phyloP scores from a whole-genome alignment of 306 rosid genomes.

The Casuarina glauca region DNA sequence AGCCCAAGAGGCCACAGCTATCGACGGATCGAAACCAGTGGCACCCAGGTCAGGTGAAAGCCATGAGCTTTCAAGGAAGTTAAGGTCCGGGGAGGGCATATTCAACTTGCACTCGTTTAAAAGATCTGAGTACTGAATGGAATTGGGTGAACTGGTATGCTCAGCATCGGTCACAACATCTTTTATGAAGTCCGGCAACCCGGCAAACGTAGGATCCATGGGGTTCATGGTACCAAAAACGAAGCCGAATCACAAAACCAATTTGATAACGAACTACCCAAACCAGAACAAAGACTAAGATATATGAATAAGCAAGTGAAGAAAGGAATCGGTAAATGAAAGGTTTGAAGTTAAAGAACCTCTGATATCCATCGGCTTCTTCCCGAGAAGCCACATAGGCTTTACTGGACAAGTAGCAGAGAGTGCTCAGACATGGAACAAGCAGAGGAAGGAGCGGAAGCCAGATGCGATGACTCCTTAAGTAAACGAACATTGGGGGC shows the following conservation, averaged over 20 bases:
- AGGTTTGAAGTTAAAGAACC: constrained; percentile 8
- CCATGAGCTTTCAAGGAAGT: constrained; percentile 12
- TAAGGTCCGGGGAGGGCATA: constrained; percentile 28
- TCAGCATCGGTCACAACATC: background rate
- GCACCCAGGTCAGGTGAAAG: constrained; percentile 20
- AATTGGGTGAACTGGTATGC: constrained; percentile 9
- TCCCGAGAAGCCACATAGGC: background rate
- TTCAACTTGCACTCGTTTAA: constrained; percentile 11
- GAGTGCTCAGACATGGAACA: background rate
- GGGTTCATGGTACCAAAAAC: background rate
- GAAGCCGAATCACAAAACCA: background rate
- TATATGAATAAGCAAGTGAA: background rate
- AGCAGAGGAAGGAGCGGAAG: background rate
- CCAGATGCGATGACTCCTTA: background rate
- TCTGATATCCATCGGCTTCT: constrained; percentile 3
- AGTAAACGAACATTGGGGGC: too few relatives aligned
- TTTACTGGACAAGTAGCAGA: background rate
- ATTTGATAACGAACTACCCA: background rate
- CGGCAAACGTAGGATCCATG: constrained; percentile 35
- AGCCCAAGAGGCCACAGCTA: background rate
- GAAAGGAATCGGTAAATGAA: background rate
- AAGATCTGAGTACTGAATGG: constrained; percentile 22
- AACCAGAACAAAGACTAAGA: background rate
- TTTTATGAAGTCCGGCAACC: constrained; percentile 20
- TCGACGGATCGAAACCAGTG: constrained; percentile 11